Conservation (phyloP, 2,329 filamentous ascomycete genomes). For the Penicillium sp. region DNA sequence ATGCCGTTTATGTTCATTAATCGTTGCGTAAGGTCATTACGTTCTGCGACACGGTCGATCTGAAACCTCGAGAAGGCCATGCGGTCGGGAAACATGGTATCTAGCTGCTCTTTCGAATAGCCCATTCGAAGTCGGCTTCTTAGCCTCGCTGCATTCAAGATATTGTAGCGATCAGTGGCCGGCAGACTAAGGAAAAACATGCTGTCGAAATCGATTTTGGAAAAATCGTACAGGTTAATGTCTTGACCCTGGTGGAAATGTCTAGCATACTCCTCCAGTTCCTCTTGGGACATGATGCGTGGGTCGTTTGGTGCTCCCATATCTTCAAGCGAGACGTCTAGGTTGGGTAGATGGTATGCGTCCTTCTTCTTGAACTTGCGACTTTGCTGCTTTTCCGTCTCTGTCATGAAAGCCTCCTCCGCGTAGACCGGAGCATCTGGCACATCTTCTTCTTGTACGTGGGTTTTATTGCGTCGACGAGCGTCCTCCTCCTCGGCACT, state of each 20-base stretch:
- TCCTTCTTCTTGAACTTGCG: slow-evolving; percentile 88
- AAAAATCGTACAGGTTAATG: slow-evolving; percentile 87
- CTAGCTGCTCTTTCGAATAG: slow-evolving; percentile 90
- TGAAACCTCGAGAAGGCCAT: slow-evolving; percentile 98
- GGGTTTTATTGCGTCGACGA: slow-evolving; percentile 54
- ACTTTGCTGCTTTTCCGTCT: slow-evolving; percentile 69
- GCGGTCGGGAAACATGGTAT: slow-evolving; percentile 93
- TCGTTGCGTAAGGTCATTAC: slow-evolving; percentile 90
- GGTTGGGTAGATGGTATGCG: slow-evolving; percentile 88
- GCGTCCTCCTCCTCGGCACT: slow-evolving; percentile 76
- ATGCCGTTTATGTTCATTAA: slow-evolving; percentile 94
- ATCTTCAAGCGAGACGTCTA: slow-evolving; percentile 71
- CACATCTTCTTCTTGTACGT: slow-evolving; percentile 60
- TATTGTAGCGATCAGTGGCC: slow-evolving; percentile 90
- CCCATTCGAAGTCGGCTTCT: slow-evolving; percentile 91
- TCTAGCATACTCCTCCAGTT: slow-evolving; percentile 87
- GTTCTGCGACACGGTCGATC: slow-evolving; percentile 86
- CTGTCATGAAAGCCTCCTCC: slow-evolving; percentile 80
- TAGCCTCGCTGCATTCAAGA: slow-evolving; percentile 87
- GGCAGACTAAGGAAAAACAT: slow-evolving; percentile 93
- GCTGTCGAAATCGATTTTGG: slow-evolving; percentile 96
- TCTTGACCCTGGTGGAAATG: slow-evolving; percentile 93
- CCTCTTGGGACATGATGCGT: slow-evolving; percentile 91
- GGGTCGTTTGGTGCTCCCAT: slow-evolving; percentile 93
- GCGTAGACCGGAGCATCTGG: slow-evolving; percentile 80